phyloP scores from a whole-genome alignment of 2,329 filamentous ascomycete genomes.

The Diplodia corticola region DNA sequence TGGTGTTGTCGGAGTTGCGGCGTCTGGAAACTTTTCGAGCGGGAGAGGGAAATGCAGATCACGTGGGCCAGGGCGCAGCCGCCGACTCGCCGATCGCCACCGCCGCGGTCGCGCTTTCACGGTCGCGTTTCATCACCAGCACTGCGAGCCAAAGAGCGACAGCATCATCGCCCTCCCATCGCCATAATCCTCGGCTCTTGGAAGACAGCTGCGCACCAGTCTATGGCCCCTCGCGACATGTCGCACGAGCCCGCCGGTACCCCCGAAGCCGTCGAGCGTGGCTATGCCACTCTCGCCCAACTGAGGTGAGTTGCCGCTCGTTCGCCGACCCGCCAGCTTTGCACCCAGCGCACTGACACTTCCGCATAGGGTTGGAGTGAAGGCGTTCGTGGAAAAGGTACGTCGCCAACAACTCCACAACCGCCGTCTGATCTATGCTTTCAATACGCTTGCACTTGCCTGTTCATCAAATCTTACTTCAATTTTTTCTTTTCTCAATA shows the following conservation, averaged over 20 bases:
- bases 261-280: conserved; percentile 67
- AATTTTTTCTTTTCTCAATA: not conserved
- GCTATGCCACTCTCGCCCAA: conserved; percentile 81
- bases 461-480: not conserved
- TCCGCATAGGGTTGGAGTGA: conserved; percentile 60
- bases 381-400: conserved; percentile 70
- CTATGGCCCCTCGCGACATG: conserved; percentile 58
- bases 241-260: conserved; percentile 56
- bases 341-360: conserved; percentile 23
- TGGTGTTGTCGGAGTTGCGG: not conserved
- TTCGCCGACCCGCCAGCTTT: not conserved
- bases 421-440: conserved; percentile 21
- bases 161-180: not conserved
- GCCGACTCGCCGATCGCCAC: conserved; percentile 17
- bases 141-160: conserved; percentile 5
- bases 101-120: conserved; percentile 18
- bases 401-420: conserved; percentile 36
- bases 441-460: conserved; percentile 22
- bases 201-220: not conserved
- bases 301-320: conserved; percentile 61
- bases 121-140: conserved; percentile 15
- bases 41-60: not conserved
- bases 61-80: not conserved
- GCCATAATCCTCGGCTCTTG: conserved; percentile 5
- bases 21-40: conserved; percentile 15